Percentiles rank a stretch among this genome's conserved stretches.
Conservation (phyloP, 129 eudicot genomes). For the Artemisia argyi region DNA sequence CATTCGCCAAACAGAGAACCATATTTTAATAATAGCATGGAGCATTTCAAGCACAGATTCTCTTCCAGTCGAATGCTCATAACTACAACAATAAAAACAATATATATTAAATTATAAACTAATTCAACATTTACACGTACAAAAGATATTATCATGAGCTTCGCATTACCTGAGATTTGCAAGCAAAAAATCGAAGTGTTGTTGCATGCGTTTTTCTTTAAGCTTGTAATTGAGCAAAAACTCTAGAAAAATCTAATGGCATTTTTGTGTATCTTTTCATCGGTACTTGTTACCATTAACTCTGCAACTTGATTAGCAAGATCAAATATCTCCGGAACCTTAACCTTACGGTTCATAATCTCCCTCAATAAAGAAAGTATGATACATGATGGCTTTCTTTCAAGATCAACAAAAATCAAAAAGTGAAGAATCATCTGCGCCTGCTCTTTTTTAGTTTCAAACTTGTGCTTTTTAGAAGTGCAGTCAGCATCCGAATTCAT, state of each 20-base stretch:
- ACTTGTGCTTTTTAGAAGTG: conserved; percentile 58
- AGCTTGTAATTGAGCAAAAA: conserved; percentile 70
- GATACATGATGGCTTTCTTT: conserved; percentile 65
- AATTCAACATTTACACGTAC: not conserved
- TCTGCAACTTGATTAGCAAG: conserved; percentile 66
- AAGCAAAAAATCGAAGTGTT: conserved; percentile 71
- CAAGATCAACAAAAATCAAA: conserved; percentile 75
- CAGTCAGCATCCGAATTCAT: conserved; percentile 62
- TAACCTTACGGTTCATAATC: conserved; percentile 60
- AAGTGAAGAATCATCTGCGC: conserved; percentile 81
- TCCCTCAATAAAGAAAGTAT: conserved; percentile 80
- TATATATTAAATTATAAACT: not conserved
- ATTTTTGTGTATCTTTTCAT: conserved; percentile 65
- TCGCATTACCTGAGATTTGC: conserved; percentile 50
- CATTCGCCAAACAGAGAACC: conserved; percentile 71
- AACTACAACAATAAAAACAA: no score
- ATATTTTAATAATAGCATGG: conserved; percentile 52
- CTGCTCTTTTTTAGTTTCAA: conserved; percentile 68
- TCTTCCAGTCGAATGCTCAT: conserved; percentile 69
- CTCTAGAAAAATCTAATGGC: conserved; percentile 69
- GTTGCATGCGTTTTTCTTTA: conserved; percentile 49
- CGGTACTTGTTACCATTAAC: conserved; percentile 73
- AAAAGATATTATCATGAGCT: not conserved
- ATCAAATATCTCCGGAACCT: conserved; percentile 76
- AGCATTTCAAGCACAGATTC: conserved; percentile 91